Base-by-base conservation (phyloP, 768 basidiomycete genomes). In the Rhizopogon vinicolor region DNA sequence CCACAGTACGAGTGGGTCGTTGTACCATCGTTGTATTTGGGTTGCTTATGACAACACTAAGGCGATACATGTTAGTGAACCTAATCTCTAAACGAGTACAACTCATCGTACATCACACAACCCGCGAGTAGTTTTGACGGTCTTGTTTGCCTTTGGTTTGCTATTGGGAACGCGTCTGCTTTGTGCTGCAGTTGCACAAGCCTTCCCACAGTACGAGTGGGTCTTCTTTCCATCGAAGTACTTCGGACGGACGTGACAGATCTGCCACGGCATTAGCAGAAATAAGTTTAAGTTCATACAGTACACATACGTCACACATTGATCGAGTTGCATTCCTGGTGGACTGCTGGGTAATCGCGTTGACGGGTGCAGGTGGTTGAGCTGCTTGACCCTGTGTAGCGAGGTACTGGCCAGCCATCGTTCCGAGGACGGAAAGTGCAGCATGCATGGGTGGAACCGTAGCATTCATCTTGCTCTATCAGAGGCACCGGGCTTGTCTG, bases 1-100 rank as follows among this genome's bases (percentile, higher is more conserved):
- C 83, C 71, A 61, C 85, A 87, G 64, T 77, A 87, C 13, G 82
- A 77, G 67, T 86, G 85, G 2, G 75, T 79, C 51, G 76, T 78
- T 8, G 74, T 77, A 14, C 82, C 81, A 61, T 86, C 85, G 18
- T 72, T 74, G 59, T 80, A 78, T 60, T 84, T 86, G 41, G 85
- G 83, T 41, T 82, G 77, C 56, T 74, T 74, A 56, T 79, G 79
- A 67, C 85, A 86, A 58, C 77, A 78, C 85, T 86, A 60, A 25
- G 18, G 42, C 19, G 44, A 62, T 46, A 37, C 43, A 44, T 59
- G 54, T 41, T 41, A 56, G 58, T 51, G 7, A 19, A n/a, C 16
- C 40, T 44, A 40, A 37, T 22, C 33, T 14, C 22, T 22, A 14
- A 8, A 22, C 16, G 19, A 50, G 60, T 39, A 43, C 53, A 58